A percentile compares a stretch with the other conserved stretches of the same genome.
phyloP scores from a whole-genome alignment of 176 grass and related monocot genomes.

The Poa pratensis region DNA sequence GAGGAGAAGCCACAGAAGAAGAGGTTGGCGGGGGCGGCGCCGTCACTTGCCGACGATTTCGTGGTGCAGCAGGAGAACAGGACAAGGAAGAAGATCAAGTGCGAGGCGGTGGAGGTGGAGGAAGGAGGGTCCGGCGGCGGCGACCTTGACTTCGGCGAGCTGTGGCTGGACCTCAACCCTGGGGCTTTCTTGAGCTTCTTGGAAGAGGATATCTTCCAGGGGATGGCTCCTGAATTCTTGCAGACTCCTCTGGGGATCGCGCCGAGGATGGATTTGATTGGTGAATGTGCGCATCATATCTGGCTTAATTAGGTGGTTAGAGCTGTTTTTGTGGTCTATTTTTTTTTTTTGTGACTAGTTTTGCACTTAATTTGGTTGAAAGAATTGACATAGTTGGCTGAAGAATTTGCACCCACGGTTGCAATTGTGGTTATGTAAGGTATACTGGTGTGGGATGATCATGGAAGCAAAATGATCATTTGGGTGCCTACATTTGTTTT shows the following conservation, averaged over 20 bases:
- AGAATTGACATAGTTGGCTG: too few relatives aligned
- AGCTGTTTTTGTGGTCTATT: background rate
- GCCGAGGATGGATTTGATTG: slow-evolving; percentile 53
- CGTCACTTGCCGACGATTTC: background rate
- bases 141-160: slow-evolving; percentile 34
- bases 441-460: background rate
- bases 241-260: slow-evolving; percentile 51
- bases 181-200: slow-evolving; percentile 65
- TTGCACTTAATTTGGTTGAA: too few relatives aligned
- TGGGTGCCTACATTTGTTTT: slow-evolving; percentile 23
- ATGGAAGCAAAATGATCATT: slow-evolving; percentile 32
- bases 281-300: slow-evolving; percentile 45
- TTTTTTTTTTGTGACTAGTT: slow-evolving; percentile 19
- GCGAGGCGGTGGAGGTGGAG: slow-evolving; percentile 59
- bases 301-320: background rate
- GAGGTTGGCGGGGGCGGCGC: background rate
- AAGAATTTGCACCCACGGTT: slow-evolving; percentile 33
- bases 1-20: slow-evolving; percentile 31
- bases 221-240: slow-evolving; percentile 46
- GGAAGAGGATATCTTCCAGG: slow-evolving; percentile 62
- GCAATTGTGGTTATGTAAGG: slow-evolving; percentile 36
- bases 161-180: slow-evolving; percentile 56
- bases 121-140: slow-evolving; percentile 41
- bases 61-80: background rate
- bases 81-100: slow-evolving; percentile 55